phyloP scores from a whole-genome alignment of 306 rosid species.

The Pyrus betulifolia region DNA sequence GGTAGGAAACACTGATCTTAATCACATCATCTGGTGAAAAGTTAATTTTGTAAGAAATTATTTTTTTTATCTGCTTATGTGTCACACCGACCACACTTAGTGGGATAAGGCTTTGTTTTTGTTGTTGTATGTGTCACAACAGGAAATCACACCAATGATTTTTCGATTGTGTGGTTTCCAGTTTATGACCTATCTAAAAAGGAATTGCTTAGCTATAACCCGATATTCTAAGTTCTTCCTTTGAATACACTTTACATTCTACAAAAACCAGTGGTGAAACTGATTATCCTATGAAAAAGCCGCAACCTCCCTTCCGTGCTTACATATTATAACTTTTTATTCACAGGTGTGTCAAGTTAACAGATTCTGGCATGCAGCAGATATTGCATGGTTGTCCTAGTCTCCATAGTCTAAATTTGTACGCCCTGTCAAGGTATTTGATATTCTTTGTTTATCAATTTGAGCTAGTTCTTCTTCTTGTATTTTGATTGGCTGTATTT shows the following conservation, averaged over 20 bases:
- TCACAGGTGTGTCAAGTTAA: conserved; percentile 62
- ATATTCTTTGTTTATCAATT: conserved; percentile 1
- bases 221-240: neutral
- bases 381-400: conserved; percentile 41
- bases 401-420: conserved; percentile 67
- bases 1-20: conserved; percentile 30
- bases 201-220: neutral
- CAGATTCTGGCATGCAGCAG: conserved; percentile 60
- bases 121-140: neutral
- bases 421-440: conserved; percentile 72
- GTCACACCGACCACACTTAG: neutral
- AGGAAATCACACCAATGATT: neutral
- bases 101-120: no score
- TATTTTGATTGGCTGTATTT: conserved; percentile 12
- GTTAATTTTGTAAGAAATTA: neutral
- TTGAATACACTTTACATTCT: neutral
- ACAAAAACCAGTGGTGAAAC: neutral
- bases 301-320: conserved; percentile 2
- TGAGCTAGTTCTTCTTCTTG: neutral
- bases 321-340: conserved; percentile 15
- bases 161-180: neutral
- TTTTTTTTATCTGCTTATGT: neutral
- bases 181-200: neutral
- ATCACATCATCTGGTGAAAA: neutral
- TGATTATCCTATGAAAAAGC: conserved; percentile 4